Conservation (phyloP, 169 alveolate species). For the Neospora caninum region DNA sequence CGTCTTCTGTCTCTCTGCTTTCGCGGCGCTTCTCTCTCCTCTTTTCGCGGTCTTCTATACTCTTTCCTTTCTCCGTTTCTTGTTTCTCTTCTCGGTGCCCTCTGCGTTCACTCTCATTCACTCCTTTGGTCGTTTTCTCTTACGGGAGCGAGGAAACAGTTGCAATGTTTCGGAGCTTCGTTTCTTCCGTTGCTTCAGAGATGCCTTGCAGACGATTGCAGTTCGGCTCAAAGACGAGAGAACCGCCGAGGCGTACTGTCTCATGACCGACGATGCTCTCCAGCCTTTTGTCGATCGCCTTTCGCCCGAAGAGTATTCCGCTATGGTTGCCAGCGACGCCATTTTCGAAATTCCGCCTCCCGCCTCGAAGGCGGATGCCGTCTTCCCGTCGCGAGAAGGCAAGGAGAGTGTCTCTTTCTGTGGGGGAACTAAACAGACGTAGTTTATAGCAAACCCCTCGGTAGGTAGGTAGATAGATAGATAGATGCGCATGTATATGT, state of each 20-base stretch:
- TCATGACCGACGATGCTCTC: constrained; percentile 8
- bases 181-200: neutral
- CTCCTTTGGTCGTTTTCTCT: too few species aligned
- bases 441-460: too few species aligned
- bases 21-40: neutral
- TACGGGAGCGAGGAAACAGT: too few species aligned
- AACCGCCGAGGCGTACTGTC: constrained; percentile 40
- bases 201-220: neutral
- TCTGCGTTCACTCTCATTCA: too few species aligned
- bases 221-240: neutral
- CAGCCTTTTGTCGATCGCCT: neutral
- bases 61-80: neutral
- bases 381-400: neutral
- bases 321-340: neutral
- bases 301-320: neutral
- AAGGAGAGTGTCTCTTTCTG: too few species aligned
- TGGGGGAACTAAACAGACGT: too few species aligned
- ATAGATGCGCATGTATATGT: too few species aligned
- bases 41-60: neutral
- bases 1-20: neutral
- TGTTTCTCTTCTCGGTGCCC: too few species aligned
- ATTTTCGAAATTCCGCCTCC: neutral
- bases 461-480: too few species aligned
- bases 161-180: neutral
- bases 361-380: neutral